Evolutionary conservation across 2,329 filamentous ascomycete genomes (phyloP), one percentile per base, ranked within the genome.

Genomic region (Phaeosphaeria sp.): DNA sequence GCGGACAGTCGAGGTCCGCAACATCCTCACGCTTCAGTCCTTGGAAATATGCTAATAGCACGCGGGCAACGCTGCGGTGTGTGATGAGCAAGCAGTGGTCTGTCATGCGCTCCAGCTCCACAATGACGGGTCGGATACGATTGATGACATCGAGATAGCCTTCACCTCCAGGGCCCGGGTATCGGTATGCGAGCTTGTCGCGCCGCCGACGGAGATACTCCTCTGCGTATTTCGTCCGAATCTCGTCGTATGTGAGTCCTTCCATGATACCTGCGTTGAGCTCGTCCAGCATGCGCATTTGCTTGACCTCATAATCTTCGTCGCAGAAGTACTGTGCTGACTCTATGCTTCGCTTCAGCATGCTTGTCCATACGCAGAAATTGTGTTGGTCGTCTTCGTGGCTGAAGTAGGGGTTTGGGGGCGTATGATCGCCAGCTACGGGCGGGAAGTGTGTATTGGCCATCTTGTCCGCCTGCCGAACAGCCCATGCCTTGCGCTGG

Each of bases 321-420:
- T 98, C 95, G 66, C 96, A 91, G 75, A 98, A 99, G 75, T 91
- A 90, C 63, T 95, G 88, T 0, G 91, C 93, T 0, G 93, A 96
- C 73, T 97, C 88, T 50, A 95, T 89, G 59, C 91, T 93, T 63
- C 95, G 91, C 74, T 91, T 90, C 62, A 99, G 86, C 94, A 98
- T 98, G 2, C 92, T 96, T 0, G 94, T 97, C 95, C 95, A 99
- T 17, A 99, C 92, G 76, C 95, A 99, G 74, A 97, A 98, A 74
- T 92, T 92, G 81, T 97, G 96, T 71, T 91, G 86, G 25, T 79
- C 78, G 20, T 65, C 60, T 15, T 78, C 75, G 44, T 65, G 69
- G 52, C 79, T 78, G 66, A 89, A 89, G 73, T 97, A 92, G 0
- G 95, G 95, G 71, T 99, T 98, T 0, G 95, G 95, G 4, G 95